phyloP scores from a whole-genome alignment of 805 yeast genomes.

The Pichia occidentalis region DNA sequence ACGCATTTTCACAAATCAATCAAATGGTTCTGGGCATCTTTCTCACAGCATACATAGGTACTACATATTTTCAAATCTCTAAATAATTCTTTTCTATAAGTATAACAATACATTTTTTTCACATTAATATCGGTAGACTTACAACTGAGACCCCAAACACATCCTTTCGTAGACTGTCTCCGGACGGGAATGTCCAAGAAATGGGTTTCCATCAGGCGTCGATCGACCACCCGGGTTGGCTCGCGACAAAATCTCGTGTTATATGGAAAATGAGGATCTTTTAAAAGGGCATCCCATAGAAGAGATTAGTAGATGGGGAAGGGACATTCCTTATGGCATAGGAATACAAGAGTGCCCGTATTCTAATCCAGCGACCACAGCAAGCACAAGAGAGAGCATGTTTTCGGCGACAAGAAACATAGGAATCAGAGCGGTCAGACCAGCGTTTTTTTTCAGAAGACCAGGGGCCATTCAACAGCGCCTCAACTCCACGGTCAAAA shows the following conservation, averaged over 20 bases:
- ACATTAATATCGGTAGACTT: not conserved
- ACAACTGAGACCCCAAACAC: not conserved
- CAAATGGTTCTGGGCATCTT: too few relatives aligned
- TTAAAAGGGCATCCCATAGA: too few relatives aligned
- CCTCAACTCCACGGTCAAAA: constrained; percentile 11
- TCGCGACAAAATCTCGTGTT: too few relatives aligned
- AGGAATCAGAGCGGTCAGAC: constrained; percentile 8
- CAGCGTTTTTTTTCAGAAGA: constrained; percentile 5
- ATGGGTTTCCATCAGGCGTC: too few relatives aligned
- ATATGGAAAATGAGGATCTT: too few relatives aligned
- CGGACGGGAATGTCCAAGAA: too few relatives aligned
- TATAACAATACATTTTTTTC: not conserved
- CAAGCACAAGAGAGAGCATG: not conserved
- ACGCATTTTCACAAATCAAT: too few relatives aligned
- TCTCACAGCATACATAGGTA: not conserved
- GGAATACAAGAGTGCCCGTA: too few relatives aligned
- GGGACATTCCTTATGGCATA: too few relatives aligned
- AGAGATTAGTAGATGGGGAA: too few relatives aligned
- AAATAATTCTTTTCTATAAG: constrained; percentile 9
- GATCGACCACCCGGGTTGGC: too few relatives aligned
- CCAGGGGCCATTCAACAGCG: constrained; percentile 1
- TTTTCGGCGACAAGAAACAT: constrained; percentile 8
- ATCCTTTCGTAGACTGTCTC: not conserved
- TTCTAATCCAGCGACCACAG: too few relatives aligned
- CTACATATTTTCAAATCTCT: not conserved